phyloP scores from a whole-genome alignment of 1,139 yeast genomes.

The Yamadazyma diospyri region DNA sequence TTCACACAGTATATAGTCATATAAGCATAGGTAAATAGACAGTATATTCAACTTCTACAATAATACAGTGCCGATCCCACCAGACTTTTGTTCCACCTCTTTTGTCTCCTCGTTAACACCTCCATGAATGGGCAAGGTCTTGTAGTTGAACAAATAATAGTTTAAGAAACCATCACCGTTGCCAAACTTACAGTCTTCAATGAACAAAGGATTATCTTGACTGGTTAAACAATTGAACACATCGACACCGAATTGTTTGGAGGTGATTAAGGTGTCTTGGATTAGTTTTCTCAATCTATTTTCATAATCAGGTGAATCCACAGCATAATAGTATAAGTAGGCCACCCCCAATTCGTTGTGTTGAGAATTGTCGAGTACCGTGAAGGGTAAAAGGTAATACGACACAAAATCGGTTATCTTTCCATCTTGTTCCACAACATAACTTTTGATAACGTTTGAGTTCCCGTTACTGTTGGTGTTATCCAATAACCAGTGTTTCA shows the following conservation, averaged over 20 bases:
- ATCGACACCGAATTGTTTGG: constrained; percentile 68
- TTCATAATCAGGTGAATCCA: constrained; percentile 52
- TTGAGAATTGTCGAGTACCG: constrained; percentile 66
- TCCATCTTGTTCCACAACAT: constrained; percentile 77
- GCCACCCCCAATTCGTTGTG: constrained; percentile 80
- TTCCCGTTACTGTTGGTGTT: constrained; percentile 19
- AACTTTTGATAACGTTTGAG: constrained; percentile 64
- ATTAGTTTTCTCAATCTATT: constrained; percentile 60
- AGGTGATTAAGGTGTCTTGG: constrained; percentile 72
- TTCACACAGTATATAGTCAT: neutral
- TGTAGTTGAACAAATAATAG: constrained; percentile 88
- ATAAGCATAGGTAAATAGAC: neutral
- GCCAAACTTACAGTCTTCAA: constrained; percentile 83
- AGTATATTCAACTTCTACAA: constrained; percentile 38
- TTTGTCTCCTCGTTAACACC: constrained; percentile 61
- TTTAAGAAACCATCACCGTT: constrained; percentile 91
- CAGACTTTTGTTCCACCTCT: constrained; percentile 50
- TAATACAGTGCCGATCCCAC: constrained; percentile 90
- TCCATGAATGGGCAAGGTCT: constrained; percentile 74
- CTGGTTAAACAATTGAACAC: constrained; percentile 91
- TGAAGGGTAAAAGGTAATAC: constrained; percentile 83
- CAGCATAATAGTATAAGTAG: constrained; percentile 85
- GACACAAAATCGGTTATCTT: constrained; percentile 84
- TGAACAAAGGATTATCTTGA: constrained; percentile 82
- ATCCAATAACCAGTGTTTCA: constrained; percentile 79